Base-by-base conservation (phyloP, 139 green algal genomes). In the Chlorella ohadii region DNA sequence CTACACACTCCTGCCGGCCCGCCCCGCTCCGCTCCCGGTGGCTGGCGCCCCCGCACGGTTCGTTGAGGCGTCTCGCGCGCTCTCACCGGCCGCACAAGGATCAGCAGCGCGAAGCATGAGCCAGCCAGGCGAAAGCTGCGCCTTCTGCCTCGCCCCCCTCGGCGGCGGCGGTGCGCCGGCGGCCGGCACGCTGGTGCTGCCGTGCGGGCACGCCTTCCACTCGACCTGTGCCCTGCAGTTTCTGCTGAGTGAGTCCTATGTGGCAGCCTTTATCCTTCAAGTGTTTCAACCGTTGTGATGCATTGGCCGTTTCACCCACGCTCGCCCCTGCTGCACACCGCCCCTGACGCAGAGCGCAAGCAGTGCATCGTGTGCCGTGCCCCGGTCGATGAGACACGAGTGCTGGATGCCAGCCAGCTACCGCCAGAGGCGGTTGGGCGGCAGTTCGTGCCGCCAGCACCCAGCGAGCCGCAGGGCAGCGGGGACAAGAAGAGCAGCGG, bases 281-380 rank as follows among this genome's bases (percentile, higher is more conserved):
- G n/a, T n/a, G n/a, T n/a, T n/a, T n/a, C n/a, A n/a, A n/a, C n/a
- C n/a, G n/a, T n/a, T n/a, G n/a, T n/a, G n/a, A n/a, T n/a, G n/a
- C n/a, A n/a, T n/a, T n/a, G n/a, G n/a, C n/a, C n/a, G n/a, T n/a
- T n/a, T n/a, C n/a, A n/a, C n/a, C n/a, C n/a, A n/a, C n/a, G n/a
- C n/a, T n/a, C n/a, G n/a, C n/a, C n/a, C n/a, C n/a, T n/a, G n/a
- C n/a, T n/a, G n/a, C n/a, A n/a, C n/a, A n/a, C n/a, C n/a, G n/a
- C n/a, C n/a, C n/a, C n/a, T n/a, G n/a, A n/a, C 56, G 70, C 70
- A 77, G 70, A 77, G 27, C 33, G 33, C 25, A 77, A 77, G 70
- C 70, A 77, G 70, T 77, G 70, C 70, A 77, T 77, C 27, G 56
- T 47, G 16, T 77, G 70, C 70, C 70, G 70, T 1, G 70, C 70